Evolutionary conservation across 257 asterid species (phyloP), one percentile per base, ranked within the genome.

Genomic region (Solanum chiquidenum): DNA sequence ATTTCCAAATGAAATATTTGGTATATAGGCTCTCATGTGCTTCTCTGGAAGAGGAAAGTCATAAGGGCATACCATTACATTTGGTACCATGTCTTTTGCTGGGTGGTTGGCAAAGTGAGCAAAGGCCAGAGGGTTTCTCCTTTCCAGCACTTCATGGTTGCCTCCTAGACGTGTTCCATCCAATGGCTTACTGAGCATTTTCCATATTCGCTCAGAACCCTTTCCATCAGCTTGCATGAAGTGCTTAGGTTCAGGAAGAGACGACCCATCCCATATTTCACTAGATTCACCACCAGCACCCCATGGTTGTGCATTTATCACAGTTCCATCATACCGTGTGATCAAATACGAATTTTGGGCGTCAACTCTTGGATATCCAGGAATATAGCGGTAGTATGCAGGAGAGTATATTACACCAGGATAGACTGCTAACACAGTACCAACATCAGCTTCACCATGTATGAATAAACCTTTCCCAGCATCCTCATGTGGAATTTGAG

Each of bases 51-150:
- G 90, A 9, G 96, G 99, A 86, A 95, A 97, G 76, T 97, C 99
- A 38, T 95, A 97, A 23, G 98, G 93, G 91, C 99, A 95, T 12
- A 97, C 94, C 98, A 95, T 94, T 31, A 94, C 99, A 73, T 97
- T 97, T 2, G 99, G 98, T 74, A 6, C 88, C 92, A 85, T 73
- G 80, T 88, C 98, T 89, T 92, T 94, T 1, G 92, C 92, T 0
- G 99, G 99, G 91, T 95, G 99, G 89, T 97, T 97, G 58, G 99
- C 96, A 73, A 92, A 95, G 90, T 97, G 99, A 62, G 96, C 99
- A 25, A 92, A 93, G 44, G 99, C 99, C 7, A 95, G 88, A 85
- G 99, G 99, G 90, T 97, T 95, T 91, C 98, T 93, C 91, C 94
- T 92, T 90, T 97, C 99, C 52, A 97, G 87, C 79, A 92, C 91